Base-by-base conservation (phyloP, 768 basidiomycete genomes). In the Tylopilus cervinicoccineus region DNA sequence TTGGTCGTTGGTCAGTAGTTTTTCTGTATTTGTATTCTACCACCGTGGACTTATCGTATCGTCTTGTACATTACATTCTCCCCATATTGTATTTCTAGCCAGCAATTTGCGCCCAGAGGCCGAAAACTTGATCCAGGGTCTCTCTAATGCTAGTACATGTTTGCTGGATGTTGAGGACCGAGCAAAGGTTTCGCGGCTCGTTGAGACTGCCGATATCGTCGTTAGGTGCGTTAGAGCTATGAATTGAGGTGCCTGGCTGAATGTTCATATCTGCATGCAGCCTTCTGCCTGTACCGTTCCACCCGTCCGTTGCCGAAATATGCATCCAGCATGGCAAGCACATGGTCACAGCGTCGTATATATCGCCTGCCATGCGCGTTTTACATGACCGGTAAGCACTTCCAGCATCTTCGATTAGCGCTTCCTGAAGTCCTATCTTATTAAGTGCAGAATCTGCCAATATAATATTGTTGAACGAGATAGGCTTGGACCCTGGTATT, bases 321-420 rank as follows among this genome's bases (percentile, higher is more conserved):
- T 95, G 93, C 58, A 81, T 97, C 41, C 53, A 72, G 28, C 71
- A 83, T 51, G 57, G 68, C 11, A 88, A 84, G 52, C 86, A 94
- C 53, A 76, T 97, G 47, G 80, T 97, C 44, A 96, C 94, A 0
- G 92, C 94, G 0, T 94, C 92, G 5, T 97, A 97, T 61, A 83
- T 88, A 54, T 90, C 89, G 1, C 77, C 78, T 0, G 80, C 75
- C 9, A 96, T 96, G 92, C 68, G 72, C 7, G 69, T 67, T 0
- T 64, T 95, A 17, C 72, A 92, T 59, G 54, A 74, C 11, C 63
- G 67, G 91, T 92, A 55, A 22, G 80, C 7, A 22, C 20, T 1
- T 54, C 7, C 20, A 40, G 4, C 13, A 41, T 38, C 10, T 32
- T n/a, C 22, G n/a, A 38, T n/a, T 16, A 6, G 31, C 10, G 3